phyloP scores from a whole-genome alignment of 1,284 basidiomycete species.

The Coriolopsis trogii region DNA sequence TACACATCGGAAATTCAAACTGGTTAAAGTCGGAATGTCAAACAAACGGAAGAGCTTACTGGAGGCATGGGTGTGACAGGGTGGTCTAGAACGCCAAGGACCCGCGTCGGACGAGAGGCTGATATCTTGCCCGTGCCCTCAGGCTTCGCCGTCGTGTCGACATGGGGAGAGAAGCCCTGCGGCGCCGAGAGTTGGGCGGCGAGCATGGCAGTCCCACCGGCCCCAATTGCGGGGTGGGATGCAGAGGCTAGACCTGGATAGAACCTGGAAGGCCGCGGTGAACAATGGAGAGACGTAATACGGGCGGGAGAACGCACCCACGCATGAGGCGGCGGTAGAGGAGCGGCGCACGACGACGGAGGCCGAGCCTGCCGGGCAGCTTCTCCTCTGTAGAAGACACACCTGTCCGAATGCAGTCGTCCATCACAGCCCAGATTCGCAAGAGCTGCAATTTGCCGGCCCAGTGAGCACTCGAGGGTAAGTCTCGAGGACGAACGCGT shows the following conservation, averaged over 20 bases:
- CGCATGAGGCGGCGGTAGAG: conserved; percentile 89
- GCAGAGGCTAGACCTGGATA: conserved; percentile 63
- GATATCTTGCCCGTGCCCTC: conserved; percentile 6
- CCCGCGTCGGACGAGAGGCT: conserved; percentile 46
- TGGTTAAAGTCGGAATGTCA: background rate
- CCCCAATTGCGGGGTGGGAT: conserved; percentile 48
- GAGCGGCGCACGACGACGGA: conserved; percentile 82
- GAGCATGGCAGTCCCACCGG: conserved; percentile 35
- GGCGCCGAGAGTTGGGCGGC: conserved; percentile 44
- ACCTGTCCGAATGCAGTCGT: conserved; percentile 88
- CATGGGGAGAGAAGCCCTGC: conserved; percentile 20
- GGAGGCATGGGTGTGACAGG: conserved; percentile 81
- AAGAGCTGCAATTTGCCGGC: conserved; percentile 61
- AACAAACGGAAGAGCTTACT: conserved; percentile 46
- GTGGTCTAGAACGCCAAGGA: conserved; percentile 84
- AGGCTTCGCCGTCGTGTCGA: background rate
- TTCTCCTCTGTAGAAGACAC: conserved; percentile 79
- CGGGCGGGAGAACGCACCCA: conserved; percentile 51
- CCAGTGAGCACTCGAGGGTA: background rate
- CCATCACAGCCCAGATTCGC: conserved; percentile 92
- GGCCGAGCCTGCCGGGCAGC: conserved; percentile 84
- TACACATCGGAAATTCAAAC: conserved; percentile 1
- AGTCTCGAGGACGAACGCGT: conserved; percentile 17
- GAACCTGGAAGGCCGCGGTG: conserved; percentile 46
- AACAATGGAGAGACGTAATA: background rate